phyloP scores from a whole-genome alignment of 78 protist genomes.

The Dictyostelium purpureum region DNA sequence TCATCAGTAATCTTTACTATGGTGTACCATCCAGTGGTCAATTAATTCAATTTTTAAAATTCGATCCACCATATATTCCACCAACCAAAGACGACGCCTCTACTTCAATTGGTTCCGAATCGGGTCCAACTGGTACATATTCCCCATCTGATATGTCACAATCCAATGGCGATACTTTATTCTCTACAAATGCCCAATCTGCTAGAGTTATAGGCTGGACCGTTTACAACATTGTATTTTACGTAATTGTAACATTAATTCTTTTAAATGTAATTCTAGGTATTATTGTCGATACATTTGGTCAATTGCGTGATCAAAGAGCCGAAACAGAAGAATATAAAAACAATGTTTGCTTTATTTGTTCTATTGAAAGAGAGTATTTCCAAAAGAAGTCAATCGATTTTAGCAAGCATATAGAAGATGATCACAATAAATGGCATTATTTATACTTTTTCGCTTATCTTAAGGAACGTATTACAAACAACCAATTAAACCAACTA shows the following conservation, averaged over 20 bases:
- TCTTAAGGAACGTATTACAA: constrained; percentile 59
- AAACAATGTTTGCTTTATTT: constrained; percentile 64
- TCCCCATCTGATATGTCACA: too few relatives aligned
- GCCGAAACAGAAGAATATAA: constrained; percentile 41
- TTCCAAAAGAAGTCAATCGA: constrained; percentile 81
- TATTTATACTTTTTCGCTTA: constrained; percentile 79
- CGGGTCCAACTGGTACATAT: too few relatives aligned
- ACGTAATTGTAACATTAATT: constrained; percentile 16
- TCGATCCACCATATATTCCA: not conserved
- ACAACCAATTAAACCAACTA: constrained; percentile 39
- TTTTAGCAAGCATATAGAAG: constrained; percentile 65
- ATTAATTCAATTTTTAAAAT: constrained; percentile 41
- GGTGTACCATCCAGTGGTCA: constrained; percentile 73
- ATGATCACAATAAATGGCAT: constrained; percentile 84
- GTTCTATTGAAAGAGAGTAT: constrained; percentile 78
- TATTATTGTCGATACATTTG: constrained; percentile 83
- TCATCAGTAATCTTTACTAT: constrained; percentile 38
- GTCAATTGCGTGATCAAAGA: constrained; percentile 67
- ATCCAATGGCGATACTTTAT: too few relatives aligned
- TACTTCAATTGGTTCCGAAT: too few relatives aligned
- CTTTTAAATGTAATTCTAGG: constrained; percentile 72
- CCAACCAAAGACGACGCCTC: not conserved
- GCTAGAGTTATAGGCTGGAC: constrained; percentile 47
- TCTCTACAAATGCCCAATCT: not conserved
- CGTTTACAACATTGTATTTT: constrained; percentile 37